Evolutionary conservation across 306 rosid species (phyloP).

Genomic region (Lablab purpureus): DNA sequence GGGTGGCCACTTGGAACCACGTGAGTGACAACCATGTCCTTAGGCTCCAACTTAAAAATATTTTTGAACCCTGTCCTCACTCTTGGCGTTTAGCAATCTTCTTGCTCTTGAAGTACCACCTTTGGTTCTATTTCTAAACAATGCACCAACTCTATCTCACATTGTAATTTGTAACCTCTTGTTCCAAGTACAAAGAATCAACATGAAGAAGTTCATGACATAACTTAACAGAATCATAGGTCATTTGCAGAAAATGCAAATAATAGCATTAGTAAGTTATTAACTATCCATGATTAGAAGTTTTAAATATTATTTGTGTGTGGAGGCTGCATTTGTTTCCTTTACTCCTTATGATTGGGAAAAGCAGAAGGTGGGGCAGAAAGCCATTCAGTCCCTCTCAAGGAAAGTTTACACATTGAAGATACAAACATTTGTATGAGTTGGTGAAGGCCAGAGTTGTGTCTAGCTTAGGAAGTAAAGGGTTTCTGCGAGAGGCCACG

Average conservation of each 20-base stretch:
- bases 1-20: constrained; percentile 49
- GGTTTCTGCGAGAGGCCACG: constrained; percentile 51
- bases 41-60: constrained; percentile 30
- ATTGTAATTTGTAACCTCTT: not conserved
- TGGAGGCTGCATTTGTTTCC: not conserved
- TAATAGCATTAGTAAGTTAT: not conserved
- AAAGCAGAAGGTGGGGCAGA: constrained; percentile 41
- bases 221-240: not conserved
- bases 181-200: not conserved
- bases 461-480: constrained; percentile 49
- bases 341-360: constrained; percentile 28
- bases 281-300: not conserved
- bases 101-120: constrained; percentile 23
- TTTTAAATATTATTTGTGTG: not conserved
- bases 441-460: constrained; percentile 42
- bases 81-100: constrained; percentile 32
- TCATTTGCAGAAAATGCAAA: constrained; percentile 16
- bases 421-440: constrained; percentile 40
- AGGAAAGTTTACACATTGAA: constrained; percentile 33
- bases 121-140: constrained; percentile 5
- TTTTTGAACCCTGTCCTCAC: constrained; percentile 28
- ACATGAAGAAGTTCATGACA: not conserved
- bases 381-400: constrained; percentile 18
- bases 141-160: not conserved
- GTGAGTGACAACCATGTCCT: constrained; percentile 65